Base-by-base conservation (phyloP, 805 yeast genomes). In the Candida broadrunensis region DNA sequence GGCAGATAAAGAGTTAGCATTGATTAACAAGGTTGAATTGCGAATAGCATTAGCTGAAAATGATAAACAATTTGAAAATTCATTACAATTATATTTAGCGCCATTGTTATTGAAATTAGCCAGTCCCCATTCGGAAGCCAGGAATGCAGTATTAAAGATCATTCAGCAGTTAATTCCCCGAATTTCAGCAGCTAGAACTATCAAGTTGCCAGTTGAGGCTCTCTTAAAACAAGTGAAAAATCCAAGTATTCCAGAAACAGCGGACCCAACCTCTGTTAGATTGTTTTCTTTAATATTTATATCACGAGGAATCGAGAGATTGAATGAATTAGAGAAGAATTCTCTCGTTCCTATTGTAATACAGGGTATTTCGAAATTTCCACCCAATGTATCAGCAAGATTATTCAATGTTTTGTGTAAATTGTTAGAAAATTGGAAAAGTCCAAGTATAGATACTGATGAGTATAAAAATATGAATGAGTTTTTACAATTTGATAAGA, bases 101-200 rank as follows among this genome's bases (percentile, higher is more conserved):
- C 97, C 99, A 1, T 56, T 91, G 20, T 63, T 91, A 26, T 66
- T 90, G 46, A 91, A 91, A 56, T 70, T 90, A 38, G 77, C 84
- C 2, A 88, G 97, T 13, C 75, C 82, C 2, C 77, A 85, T 57
- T 65, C 70, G 0, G 65, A 75, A 13, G 96, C 86, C 1, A 73
- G 93, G 45, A 66, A 74, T 20, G 82, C 84, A 29, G 82, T 90
- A 2, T 67, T 84, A 24, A 79, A 80, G 47, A 75, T 83, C 9
- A 70, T 88, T 29, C 81, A 81, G 44, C 82, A 86, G 54, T 53
- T 88, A 12, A 71, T 85, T 38, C 80, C 88, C 0, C 71, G 96
- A 38, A 64, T 87, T 41, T 75, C 78, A 39, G 74, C 85, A 1
- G 71, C 81, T 16, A 65, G 70, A 21, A 46, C 58, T 13, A 50